Evolutionary conservation across 345 rosid genomes (phyloP).

Genomic region (Tarenaya hassleriana): DNA sequence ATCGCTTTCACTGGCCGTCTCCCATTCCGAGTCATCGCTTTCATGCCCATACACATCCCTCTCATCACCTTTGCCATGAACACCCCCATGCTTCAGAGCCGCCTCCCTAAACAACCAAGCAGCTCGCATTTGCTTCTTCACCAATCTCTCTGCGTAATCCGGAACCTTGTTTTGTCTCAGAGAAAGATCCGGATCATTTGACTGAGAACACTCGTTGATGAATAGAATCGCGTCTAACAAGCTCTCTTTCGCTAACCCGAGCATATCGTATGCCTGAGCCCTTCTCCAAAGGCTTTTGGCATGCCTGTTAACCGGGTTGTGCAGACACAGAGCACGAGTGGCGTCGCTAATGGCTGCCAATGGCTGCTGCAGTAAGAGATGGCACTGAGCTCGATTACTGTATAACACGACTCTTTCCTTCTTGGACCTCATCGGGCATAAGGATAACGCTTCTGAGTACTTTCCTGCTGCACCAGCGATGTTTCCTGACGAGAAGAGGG

Average conservation of each 20-base stretch:
- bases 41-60: conserved; percentile 67
- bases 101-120: conserved; percentile 99
- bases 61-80: conserved; percentile 61
- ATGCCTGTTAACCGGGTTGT: conserved; percentile 80
- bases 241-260: conserved; percentile 89
- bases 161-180: conserved; percentile 96
- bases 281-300: conserved; percentile 99
- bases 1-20: conserved; percentile 93
- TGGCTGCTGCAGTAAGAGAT: conserved; percentile 92
- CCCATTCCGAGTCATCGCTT: conserved; percentile 93
- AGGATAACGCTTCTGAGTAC: conserved; percentile 81
- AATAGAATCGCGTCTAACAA: conserved; percentile 93
- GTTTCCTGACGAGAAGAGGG: conserved; percentile 90
- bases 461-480: conserved; percentile 82
- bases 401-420: conserved; percentile 93
- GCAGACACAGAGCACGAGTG: conserved; percentile 80
- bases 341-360: conserved; percentile 89
- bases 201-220: conserved; percentile 94
- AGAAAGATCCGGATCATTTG: conserved; percentile 89
- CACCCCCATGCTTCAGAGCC: conserved; percentile 83
- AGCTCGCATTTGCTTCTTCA: conserved; percentile 96
- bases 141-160: conserved; percentile 91
- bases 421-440: conserved; percentile 92
- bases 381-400: conserved; percentile 95
- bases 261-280: conserved; percentile 97